phyloP scores from a whole-genome alignment of 352 stramenopile genomes.

The Phytophthora citricola region DNA sequence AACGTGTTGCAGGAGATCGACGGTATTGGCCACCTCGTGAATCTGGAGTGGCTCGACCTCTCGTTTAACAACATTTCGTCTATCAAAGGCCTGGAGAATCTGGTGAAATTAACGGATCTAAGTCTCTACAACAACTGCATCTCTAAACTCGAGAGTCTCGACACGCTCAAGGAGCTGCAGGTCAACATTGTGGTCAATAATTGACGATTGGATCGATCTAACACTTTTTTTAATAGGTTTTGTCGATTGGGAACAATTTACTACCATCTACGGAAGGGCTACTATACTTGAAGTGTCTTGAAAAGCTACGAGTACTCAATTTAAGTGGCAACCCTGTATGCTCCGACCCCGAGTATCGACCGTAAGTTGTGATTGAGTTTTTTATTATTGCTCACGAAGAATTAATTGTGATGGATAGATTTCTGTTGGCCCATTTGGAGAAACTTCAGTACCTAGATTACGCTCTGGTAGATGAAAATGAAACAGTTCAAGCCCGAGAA shows the following conservation, averaged over 20 bases:
- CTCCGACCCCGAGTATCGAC: slow-evolving; percentile 91
- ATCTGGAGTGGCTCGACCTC: slow-evolving; percentile 94
- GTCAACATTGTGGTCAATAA: slow-evolving; percentile 14
- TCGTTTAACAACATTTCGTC: slow-evolving; percentile 95
- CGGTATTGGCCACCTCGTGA: slow-evolving; percentile 83
- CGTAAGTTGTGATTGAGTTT: slow-evolving; percentile 38
- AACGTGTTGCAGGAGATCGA: slow-evolving; percentile 94
- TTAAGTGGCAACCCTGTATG: slow-evolving; percentile 94
- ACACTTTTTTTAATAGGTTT: slow-evolving; percentile 51
- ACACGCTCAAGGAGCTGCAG: slow-evolving; percentile 90
- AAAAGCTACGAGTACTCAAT: slow-evolving; percentile 92
- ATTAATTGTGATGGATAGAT: slow-evolving; percentile 39
- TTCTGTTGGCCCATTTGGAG: slow-evolving; percentile 92
- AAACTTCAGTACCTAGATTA: slow-evolving; percentile 95
- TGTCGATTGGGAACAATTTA: slow-evolving; percentile 94
- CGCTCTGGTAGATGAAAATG: slow-evolving; percentile 82
- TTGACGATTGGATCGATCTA: not conserved
- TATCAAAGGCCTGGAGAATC: slow-evolving; percentile 92
- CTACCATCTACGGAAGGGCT: slow-evolving; percentile 79
- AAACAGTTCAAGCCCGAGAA: slow-evolving; percentile 83
- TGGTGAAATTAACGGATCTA: slow-evolving; percentile 91
- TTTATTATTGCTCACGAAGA: not conserved
- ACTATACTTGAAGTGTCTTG: slow-evolving; percentile 84
- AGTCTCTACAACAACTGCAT: slow-evolving; percentile 96
- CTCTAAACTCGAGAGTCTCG: slow-evolving; percentile 90